These are phyloP conservation scores for Pseudogymnoascus pannorum DNA, from an alignment of 2,329 filamentous ascomycete species.

Conservation along the genomic window DNA sequence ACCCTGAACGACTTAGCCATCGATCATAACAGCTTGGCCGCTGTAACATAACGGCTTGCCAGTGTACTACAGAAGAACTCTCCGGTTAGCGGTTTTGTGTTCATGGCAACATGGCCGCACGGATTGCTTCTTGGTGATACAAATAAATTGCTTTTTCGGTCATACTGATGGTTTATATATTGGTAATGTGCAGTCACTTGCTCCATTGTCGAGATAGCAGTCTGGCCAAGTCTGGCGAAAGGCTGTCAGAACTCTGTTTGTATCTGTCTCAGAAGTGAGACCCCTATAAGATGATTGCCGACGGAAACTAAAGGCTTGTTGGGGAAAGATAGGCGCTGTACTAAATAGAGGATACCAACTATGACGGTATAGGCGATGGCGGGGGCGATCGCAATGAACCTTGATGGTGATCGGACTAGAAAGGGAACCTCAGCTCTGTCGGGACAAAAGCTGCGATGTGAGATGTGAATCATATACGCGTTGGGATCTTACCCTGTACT, in stretches of 20 bases:
- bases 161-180: background rate
- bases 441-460: background rate
- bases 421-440: constrained; percentile 1
- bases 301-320: background rate
- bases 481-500: background rate
- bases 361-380: background rate
- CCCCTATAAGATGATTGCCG: background rate
- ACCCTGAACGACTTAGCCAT: background rate
- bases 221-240: background rate
- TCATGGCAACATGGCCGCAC: background rate
- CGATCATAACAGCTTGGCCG: background rate
- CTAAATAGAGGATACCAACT: background rate
- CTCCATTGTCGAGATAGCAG: background rate
- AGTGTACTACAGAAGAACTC: background rate
- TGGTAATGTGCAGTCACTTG: background rate
- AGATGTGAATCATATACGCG: background rate
- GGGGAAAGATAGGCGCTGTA: background rate
- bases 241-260: background rate
- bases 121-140: background rate
- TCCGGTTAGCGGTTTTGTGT: background rate
- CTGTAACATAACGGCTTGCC: no score
- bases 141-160: background rate
- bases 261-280: background rate
- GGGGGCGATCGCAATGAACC: background rate
- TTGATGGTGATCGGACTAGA: background rate